Base-by-base conservation (phyloP, 2,329 filamentous ascomycete genomes). In the Ascochyta lentis region DNA sequence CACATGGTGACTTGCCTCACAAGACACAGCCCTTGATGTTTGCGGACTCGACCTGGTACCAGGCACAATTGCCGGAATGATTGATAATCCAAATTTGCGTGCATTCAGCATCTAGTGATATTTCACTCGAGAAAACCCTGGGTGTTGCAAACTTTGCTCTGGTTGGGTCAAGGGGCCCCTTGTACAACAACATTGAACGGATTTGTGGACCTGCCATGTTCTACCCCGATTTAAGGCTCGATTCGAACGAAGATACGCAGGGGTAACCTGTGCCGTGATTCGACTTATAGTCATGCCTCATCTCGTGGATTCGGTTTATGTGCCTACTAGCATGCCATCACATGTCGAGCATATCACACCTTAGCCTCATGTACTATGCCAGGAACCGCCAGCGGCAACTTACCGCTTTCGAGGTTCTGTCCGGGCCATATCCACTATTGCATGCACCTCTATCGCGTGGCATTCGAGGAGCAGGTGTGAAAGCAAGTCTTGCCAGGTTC, bases 301-400 rank as follows among this genome's bases (percentile, higher is more conserved):
- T 19, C 13, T 34, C 29, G 15, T 22, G 24, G 15, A 47, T 23
- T 12, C 22, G 12, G n/a, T 35, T 40, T 9, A 31, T n/a, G 12
- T n/a, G 27, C 37, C n/a, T 33, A 40, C 39, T 42, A 51, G 48
- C 33, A 48, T 31, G 37, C 53, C 48, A 56, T 48, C 47, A 50
- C 42, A 38, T 29, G 16, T 46, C 22, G 26, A 42, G 31, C 26
- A 46, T 48, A 43, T 50, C 37, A 47, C 42, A 41, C 29, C 39
- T 31, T 51, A 39, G 53, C 26, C 24, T 39, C 48, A 42, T 56
- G 42, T 42, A 22, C 42, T 13, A 33, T 51, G 47, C n/a, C 53
- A 56, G 53, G 54, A 44, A 47, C 44, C 6, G 33, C 22, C 38
- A 49, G 39, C 49, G 54, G 43, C 49, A 57, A 49, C 53, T 47